A percentile compares a stretch with the other conserved stretches of the same genome.
phyloP scores from a whole-genome alignment of 495 filamentous ascomycete species.

The Pyrenula massariospora region DNA sequence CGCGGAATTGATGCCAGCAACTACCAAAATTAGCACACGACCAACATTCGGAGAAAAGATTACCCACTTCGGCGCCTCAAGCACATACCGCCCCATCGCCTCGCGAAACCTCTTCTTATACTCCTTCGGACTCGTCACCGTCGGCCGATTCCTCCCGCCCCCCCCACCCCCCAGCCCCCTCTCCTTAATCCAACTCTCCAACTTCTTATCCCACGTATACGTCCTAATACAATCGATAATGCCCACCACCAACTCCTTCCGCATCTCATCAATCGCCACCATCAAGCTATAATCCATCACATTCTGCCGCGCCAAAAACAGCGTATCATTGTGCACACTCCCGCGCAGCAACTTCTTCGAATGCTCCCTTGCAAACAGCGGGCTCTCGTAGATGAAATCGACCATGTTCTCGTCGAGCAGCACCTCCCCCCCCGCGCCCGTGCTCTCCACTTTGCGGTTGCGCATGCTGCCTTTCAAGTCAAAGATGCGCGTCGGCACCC shows the following conservation, averaged over 20 bases:
- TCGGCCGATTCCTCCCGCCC: slow-evolving; percentile 78
- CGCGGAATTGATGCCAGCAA: slow-evolving; percentile 64
- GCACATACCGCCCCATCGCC: slow-evolving; percentile 88
- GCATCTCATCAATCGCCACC: slow-evolving; percentile 87
- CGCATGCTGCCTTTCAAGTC: slow-evolving; percentile 98
- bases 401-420: slow-evolving; percentile 98
- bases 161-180: slow-evolving; percentile 75
- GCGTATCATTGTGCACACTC: slow-evolving; percentile 88
- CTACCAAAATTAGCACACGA: slow-evolving; percentile 16
- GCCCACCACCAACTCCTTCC: slow-evolving; percentile 85
- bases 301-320: slow-evolving; percentile 82
- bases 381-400: slow-evolving; percentile 96
- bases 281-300: slow-evolving; percentile 99
- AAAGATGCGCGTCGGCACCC: slow-evolving; percentile 82
- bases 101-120: slow-evolving; percentile 94
- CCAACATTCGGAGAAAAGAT: neutral
- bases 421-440: slow-evolving; percentile 90
- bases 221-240: slow-evolving; percentile 98
- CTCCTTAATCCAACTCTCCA: slow-evolving; percentile 98
- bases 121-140: slow-evolving; percentile 93
- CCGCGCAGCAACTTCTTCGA: slow-evolving; percentile 77
- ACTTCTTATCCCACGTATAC: slow-evolving; percentile 98
- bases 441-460: slow-evolving; percentile 89
- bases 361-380: slow-evolving; percentile 86
- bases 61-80: slow-evolving; percentile 53